Evolutionary conservation across 2,329 filamentous ascomycete species (phyloP), one percentile per base, ranked within the genome.

Genomic region (Verticillium longisporum): DNA sequence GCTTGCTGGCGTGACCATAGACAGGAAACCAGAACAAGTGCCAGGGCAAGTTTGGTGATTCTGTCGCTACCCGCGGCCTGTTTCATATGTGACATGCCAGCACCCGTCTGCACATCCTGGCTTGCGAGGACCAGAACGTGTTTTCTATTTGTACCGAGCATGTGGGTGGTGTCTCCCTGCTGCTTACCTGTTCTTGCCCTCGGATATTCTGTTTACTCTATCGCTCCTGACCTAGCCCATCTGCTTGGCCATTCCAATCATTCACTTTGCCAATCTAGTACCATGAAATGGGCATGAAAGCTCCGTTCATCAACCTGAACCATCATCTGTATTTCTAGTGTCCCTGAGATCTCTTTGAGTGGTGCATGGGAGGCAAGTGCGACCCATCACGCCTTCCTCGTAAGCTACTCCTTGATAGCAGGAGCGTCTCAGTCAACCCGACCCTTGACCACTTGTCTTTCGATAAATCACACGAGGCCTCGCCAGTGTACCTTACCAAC

Each of bases 31-130:
- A n/a, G 26, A 4, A 26, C 26, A 4, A 26, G 26, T 26, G 26
- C 4, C 26, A 36, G 55, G 15, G 55, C 26, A 11, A 36, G 33
- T 15, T 36, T 14, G 55, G 11, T 6, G 38, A 50, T 50, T n/a
- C 45, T 26, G 34, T 36, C 61, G 58, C 36, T 65, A 66, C 59
- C 65, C 64, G 65, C 56, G 50, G 26, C 62, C 41, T 58, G 59
- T 63, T 64, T 61, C 61, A n/a, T n/a, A 63, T 59, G 63, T 58
- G 63, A 64, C 45, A 57, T 58, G 59, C 60, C 33, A 34, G 34
- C 56, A 54, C 41, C 63, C 63, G 26, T 58, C 61, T 34, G 13
- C 56, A 55, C 59, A 59, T 18, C 56, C 18, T n/a, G 18, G 2
- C 45, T 26, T 18, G n/a, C n/a, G 18, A 26, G 45, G 26, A 26